These are phyloP conservation scores for Aureobasidium sp. DNA, from an alignment of 2,329 filamentous ascomycete genomes.

Conservation along the genomic window DNA sequence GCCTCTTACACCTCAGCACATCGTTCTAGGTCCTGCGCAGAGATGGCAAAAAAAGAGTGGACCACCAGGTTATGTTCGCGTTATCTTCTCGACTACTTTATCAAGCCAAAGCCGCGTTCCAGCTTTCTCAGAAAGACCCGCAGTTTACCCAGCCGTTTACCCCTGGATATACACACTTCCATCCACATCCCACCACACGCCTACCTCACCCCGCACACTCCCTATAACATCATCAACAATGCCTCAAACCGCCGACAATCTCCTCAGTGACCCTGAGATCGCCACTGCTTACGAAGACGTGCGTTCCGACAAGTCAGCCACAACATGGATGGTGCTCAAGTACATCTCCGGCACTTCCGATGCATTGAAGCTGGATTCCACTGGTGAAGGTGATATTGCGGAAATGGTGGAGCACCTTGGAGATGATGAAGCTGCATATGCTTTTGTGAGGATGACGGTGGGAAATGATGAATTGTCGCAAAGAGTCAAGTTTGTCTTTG, in stretches of 20 bases:
- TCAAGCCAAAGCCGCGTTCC: neutral
- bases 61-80: neutral
- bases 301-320: slow-evolving; percentile 3
- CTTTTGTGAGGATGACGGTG: slow-evolving; percentile 10
- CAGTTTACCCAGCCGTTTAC: slow-evolving; percentile 8
- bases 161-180: slow-evolving; percentile 8
- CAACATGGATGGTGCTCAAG: slow-evolving; percentile 15
- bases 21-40: too few relatives aligned
- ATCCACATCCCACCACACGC: neutral
- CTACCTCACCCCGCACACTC: neutral
- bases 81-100: too few relatives aligned
- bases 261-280: slow-evolving; percentile 14
- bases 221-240: neutral
- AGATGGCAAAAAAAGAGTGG: neutral
- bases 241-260: slow-evolving; percentile 12
- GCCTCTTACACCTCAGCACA: neutral
- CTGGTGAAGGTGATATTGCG: neutral
- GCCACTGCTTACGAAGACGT: slow-evolving; percentile 12
- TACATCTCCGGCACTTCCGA: slow-evolving; percentile 12
- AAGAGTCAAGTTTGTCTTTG: slow-evolving; percentile 10
- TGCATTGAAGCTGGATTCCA: slow-evolving; percentile 7
- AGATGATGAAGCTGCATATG: slow-evolving; percentile 12
- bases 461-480: slow-evolving; percentile 8
- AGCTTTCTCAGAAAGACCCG: neutral
- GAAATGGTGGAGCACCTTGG: slow-evolving; percentile 3